Base-by-base conservation (phyloP, 768 basidiomycete species). In the Psilocybe cyanescens region DNA sequence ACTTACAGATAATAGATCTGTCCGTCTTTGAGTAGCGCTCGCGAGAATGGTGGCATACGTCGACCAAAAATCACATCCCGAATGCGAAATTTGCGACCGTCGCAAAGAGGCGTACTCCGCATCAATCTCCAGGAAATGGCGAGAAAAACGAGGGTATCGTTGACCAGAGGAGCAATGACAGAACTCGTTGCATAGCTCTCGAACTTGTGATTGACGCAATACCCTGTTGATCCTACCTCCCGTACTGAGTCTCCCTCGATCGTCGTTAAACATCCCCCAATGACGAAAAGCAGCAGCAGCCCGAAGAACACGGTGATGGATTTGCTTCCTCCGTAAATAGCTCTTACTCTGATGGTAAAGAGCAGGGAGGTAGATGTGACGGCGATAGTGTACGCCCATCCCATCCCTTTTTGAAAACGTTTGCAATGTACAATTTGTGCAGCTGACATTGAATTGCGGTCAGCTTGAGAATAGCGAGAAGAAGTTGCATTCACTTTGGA, bases 271-370 rank as follows among this genome's bases (percentile, higher is more conserved):
- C 70, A 61, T 1, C 59, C 61, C 8, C 60, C 73, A 14, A 73
- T 17, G 30, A 70, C 68, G 1, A 55, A 51, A 8, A 75, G 62
- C 73, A 72, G 75, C 8, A 74, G 61, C 14, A 67, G 44, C 41
- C 58, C 63, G 61, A 75, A 74, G 16, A 67, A 58, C 1, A 58
- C 50, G 8, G 61, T 55, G 33, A 71, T 45, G 16, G 55, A 55
- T 16, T 59, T 60, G 29, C 68, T 60, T 14, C 63, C 55, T 19
- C 57, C 49, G 41, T 59, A 74, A 9, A 73, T 48, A 0, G 72
- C 64, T 3, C 56, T 59, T 2, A 71, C 65, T 3, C 72, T 71
- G 55, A 67, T 61, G 57, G 67, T 65, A 57, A 74, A 72, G 8
- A 74, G 69, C 30, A 69, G 62, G 8, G 71, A 48, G 0, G 72